A percentile compares a stretch with the other conserved stretches of the same genome.
Conservation (phyloP, 306 rosid species). For the Parietaria judaica region DNA sequence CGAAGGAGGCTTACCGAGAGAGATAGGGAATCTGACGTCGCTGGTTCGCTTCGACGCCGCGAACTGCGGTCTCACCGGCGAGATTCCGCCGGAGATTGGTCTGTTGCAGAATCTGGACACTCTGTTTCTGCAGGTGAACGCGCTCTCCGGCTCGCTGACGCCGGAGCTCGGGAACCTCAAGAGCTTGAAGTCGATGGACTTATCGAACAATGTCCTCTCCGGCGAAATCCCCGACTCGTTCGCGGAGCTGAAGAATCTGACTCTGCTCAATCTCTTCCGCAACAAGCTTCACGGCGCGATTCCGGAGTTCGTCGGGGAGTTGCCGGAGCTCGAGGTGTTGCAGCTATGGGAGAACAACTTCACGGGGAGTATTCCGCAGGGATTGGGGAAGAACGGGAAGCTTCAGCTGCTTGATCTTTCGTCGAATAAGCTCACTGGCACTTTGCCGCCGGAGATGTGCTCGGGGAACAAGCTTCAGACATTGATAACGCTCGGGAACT, state of each 20-base stretch:
- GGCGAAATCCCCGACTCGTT: constrained; percentile 79
- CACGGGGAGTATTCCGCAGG: constrained; percentile 70
- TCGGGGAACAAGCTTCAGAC: constrained; percentile 63
- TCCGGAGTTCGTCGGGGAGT: constrained; percentile 69
- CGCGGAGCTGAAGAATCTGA: constrained; percentile 51
- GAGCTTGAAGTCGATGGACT: constrained; percentile 79
- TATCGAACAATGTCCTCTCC: constrained; percentile 61
- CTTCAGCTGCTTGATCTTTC: constrained; percentile 63
- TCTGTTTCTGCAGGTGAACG: constrained; percentile 89
- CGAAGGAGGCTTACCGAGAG: constrained; percentile 60
- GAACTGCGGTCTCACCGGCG: constrained; percentile 65
- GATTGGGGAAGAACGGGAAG: constrained; percentile 73
- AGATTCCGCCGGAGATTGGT: constrained; percentile 66
- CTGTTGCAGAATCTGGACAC: constrained; percentile 70
- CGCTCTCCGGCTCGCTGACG: constrained; percentile 60
- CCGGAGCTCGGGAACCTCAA: constrained; percentile 60
- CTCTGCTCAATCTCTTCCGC: constrained; percentile 70
- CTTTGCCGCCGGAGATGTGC: constrained; percentile 71
- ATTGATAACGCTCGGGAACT: constrained; percentile 62
- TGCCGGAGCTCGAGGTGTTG: constrained; percentile 68
- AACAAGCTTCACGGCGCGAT: constrained; percentile 89
- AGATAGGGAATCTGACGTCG: constrained; percentile 62
- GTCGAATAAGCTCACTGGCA: constrained; percentile 78
- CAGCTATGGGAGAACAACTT: constrained; percentile 96
- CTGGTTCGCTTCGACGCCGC: constrained; percentile 83